Conservation (phyloP, 2,329 filamentous ascomycete species). For the Pseudogymnoascus verrucosus region DNA sequence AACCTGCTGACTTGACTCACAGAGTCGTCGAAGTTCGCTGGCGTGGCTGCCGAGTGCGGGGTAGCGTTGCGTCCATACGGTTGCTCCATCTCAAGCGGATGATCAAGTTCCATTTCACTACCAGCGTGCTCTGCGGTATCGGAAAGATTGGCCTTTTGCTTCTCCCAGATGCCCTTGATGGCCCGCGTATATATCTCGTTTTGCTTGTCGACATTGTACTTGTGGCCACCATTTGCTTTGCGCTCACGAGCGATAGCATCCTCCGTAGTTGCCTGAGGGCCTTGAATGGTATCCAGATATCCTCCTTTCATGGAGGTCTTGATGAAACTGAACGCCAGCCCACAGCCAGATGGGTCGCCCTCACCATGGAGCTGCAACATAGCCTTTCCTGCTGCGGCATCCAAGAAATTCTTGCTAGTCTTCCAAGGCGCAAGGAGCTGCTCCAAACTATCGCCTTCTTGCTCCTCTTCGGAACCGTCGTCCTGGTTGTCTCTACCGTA, state of each 20-base stretch:
- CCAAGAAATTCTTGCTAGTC: constrained; percentile 91
- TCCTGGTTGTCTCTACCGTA: constrained; percentile 56
- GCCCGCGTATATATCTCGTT: constrained; percentile 86
- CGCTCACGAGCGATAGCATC: constrained; percentile 68
- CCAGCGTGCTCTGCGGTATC: constrained; percentile 62
- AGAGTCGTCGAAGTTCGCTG: constrained; percentile 63
- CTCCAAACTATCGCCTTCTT: constrained; percentile 62
- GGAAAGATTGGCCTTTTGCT: constrained; percentile 71
- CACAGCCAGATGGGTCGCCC: constrained; percentile 87
- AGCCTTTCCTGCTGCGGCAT: constrained; percentile 87
- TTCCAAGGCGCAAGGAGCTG: constrained; percentile 93
- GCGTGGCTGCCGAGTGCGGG: constrained; percentile 59
- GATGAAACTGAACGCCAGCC: constrained; percentile 93
- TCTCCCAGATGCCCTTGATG: constrained; percentile 86
- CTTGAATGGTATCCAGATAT: constrained; percentile 72
- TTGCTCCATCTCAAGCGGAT: constrained; percentile 49
- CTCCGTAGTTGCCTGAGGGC: constrained; percentile 58
- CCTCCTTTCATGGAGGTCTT: constrained; percentile 98
- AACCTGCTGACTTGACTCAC: constrained; percentile 69
- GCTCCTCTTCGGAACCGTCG: constrained; percentile 30
- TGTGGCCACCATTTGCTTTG: constrained; percentile 85
- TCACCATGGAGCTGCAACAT: constrained; percentile 94
- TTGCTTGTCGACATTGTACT: constrained; percentile 94
- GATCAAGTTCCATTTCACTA: constrained; percentile 35
- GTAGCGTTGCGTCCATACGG: constrained; percentile 40